phyloP scores from a whole-genome alignment of 2,329 filamentous ascomycete species.

The Penicillium sp. region DNA sequence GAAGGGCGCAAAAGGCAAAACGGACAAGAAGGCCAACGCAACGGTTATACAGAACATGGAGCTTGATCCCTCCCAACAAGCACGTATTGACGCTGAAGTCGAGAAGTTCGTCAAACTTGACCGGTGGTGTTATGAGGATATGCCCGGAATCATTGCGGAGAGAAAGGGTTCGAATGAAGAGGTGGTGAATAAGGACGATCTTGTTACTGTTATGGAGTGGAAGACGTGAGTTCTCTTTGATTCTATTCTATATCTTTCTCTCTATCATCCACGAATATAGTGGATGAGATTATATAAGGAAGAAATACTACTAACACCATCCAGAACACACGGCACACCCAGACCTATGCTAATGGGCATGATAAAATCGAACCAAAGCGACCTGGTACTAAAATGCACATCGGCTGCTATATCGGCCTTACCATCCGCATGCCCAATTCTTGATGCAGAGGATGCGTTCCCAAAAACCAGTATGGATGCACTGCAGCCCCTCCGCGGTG shows the following conservation, averaged over 20 bases:
- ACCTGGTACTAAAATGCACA: conserved; percentile 29
- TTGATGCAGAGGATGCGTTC: conserved; percentile 22
- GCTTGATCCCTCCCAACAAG: conserved; percentile 5
- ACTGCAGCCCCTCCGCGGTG: conserved; percentile 39
- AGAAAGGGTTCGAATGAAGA: conserved; percentile 14
- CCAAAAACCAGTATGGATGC: conserved; percentile 34
- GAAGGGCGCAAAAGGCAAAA: conserved; percentile 19
- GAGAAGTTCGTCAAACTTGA: conserved; percentile 36
- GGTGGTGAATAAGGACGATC: conserved; percentile 34
- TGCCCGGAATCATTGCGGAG: conserved; percentile 29
- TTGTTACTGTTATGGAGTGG: conserved; percentile 45
- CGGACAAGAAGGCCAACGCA: not conserved
- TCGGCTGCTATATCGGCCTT: conserved; percentile 27
- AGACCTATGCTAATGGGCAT: conserved; percentile 43
- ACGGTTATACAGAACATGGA: not conserved
- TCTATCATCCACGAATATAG: not conserved
- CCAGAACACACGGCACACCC: conserved; percentile 41
- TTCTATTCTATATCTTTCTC: not conserved
- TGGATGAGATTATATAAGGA: not conserved
- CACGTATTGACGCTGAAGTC: conserved; percentile 19
- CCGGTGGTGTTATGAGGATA: conserved; percentile 38
- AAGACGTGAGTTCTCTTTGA: conserved; percentile 39
- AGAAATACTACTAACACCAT: not conserved
- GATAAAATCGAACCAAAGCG: conserved; percentile 37
- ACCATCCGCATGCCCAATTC: conserved; percentile 7